Evolutionary conservation across 1,139 yeast species (phyloP), one percentile per base, ranked within the genome.

Genomic region (Nadsonia commutata): DNA sequence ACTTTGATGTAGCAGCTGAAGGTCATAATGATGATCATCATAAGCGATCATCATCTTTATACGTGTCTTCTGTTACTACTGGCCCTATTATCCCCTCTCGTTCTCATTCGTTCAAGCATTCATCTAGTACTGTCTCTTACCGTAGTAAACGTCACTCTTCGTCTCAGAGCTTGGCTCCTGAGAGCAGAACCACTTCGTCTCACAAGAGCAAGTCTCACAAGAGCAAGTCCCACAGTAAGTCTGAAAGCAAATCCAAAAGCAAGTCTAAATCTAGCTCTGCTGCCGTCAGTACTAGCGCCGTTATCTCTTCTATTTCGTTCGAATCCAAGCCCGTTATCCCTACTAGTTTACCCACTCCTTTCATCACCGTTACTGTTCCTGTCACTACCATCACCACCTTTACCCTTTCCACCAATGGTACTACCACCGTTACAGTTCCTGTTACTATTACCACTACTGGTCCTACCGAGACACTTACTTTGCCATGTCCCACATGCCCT

Each of bases 301-400:
- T 46, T 40, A 47, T 49, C 31, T 51, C 55, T 42, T 48, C 54
- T 42, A 38, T 50, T 45, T 56, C 48, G 44, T 47, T 45, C 45
- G 23, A 9, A 6, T 21, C 9, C 23, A 9, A 21, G 6, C 23
- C 9, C 23, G 23, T 6, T 21, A 6, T 21, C 23, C 23, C 6
- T 9, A 21, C 9, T 9, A 21, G 23, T 9, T 21, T 21, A 6
- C 39, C 50, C 52, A 48, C 48, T 31, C 45, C 44, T 40, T 46
- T 44, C 31, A 48, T 48, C 45, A 42, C 47, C 44, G 46, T 51
- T 43, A 48, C 56, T 45, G 33, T 41, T 20, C 31, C 45, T 38
- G 38, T 23, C 37, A 43, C 44, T 33, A 13, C 9, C 19, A 42
- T 23, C 22, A 18, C 39, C 38, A 39, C 47, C 36, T 27, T 18